Conservation (phyloP, 2,329 filamentous ascomycete species). For the Colletotrichum endophyticum region DNA sequence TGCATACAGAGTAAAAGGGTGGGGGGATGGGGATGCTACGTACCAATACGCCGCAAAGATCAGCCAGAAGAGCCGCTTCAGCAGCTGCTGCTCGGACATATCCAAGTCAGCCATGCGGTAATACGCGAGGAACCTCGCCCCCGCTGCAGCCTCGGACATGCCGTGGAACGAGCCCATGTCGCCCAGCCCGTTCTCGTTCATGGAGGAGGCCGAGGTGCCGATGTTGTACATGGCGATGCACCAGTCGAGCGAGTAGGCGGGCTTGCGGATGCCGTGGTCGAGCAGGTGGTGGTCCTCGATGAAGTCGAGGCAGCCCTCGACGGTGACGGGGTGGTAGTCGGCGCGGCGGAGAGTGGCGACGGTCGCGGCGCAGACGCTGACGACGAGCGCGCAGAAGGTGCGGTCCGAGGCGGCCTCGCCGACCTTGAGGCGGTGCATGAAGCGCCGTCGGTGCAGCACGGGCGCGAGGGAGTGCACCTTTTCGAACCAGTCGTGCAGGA, state of each 20-base stretch:
- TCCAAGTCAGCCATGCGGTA: slow-evolving; percentile 27
- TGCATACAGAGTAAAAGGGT: neutral
- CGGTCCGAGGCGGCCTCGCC: slow-evolving; percentile 29
- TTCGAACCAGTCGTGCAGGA: slow-evolving; percentile 40
- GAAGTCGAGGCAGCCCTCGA: slow-evolving; percentile 31
- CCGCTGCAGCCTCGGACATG: slow-evolving; percentile 31
- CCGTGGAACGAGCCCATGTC: slow-evolving; percentile 20
- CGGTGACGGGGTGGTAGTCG: slow-evolving; percentile 30
- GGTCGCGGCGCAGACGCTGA: slow-evolving; percentile 39
- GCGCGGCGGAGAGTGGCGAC: slow-evolving; percentile 32
- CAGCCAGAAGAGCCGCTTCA: slow-evolving; percentile 39
- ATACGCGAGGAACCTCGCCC: slow-evolving; percentile 32
- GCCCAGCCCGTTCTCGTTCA: slow-evolving; percentile 16
- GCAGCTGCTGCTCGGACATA: slow-evolving; percentile 31
- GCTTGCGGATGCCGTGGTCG: slow-evolving; percentile 4
- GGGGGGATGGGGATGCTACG: neutral
- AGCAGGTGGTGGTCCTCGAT: slow-evolving; percentile 32
- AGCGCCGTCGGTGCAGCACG: slow-evolving; percentile 33
- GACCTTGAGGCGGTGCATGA: slow-evolving; percentile 29
- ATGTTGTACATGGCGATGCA: slow-evolving; percentile 41
- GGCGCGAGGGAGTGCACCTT: slow-evolving; percentile 38
- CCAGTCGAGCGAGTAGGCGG: slow-evolving; percentile 35
- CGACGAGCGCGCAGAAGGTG: slow-evolving; percentile 35
- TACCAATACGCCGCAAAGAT: slow-evolving; percentile 28
- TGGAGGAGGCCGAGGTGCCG: slow-evolving; percentile 25